Percentiles rank a stretch among this genome's conserved stretches.
These are phyloP conservation scores for Pythium volutum DNA, from an alignment of 352 stramenopile species.

Conservation along the genomic window DNA sequence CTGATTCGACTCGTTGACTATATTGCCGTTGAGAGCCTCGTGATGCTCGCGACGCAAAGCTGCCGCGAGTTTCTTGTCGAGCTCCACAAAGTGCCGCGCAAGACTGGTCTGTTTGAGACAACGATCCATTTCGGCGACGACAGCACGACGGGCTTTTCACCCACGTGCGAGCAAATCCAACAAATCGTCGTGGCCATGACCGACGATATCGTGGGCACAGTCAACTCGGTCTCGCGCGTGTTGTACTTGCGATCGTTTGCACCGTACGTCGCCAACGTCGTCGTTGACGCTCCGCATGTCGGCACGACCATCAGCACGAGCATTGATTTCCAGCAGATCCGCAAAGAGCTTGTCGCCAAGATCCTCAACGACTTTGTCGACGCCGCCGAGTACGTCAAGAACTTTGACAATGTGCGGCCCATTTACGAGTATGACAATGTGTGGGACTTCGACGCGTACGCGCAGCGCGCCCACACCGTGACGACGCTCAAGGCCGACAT, in stretches of 20 bases:
- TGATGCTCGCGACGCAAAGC: slow-evolving; percentile 80
- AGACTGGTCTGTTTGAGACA: slow-evolving; percentile 93
- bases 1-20: slow-evolving; percentile 95
- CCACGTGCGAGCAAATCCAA: slow-evolving; percentile 88
- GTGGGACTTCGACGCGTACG: slow-evolving; percentile 90
- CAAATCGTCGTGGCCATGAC: slow-evolving; percentile 87
- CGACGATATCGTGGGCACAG: slow-evolving; percentile 85
- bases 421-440: slow-evolving; percentile 91
- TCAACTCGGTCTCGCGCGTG: slow-evolving; percentile 88
- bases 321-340: slow-evolving; percentile 71
- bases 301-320: slow-evolving; percentile 71
- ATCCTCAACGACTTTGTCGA: slow-evolving; percentile 86
- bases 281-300: slow-evolving; percentile 74
- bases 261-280: slow-evolving; percentile 59
- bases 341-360: slow-evolving; percentile 77
- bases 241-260: slow-evolving; percentile 88
- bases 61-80: slow-evolving; percentile 86
- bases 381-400: slow-evolving; percentile 88
- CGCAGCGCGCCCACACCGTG: slow-evolving; percentile 78
- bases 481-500: slow-evolving; percentile 88
- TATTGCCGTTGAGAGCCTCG: slow-evolving; percentile 89
- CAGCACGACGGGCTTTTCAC: slow-evolving; percentile 71
- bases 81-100: slow-evolving; percentile 81
- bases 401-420: slow-evolving; percentile 90
- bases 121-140: slow-evolving; percentile 88